Base-by-base conservation (phyloP, 2,329 filamentous ascomycete genomes). In the Thielaviopsis cerberus region DNA sequence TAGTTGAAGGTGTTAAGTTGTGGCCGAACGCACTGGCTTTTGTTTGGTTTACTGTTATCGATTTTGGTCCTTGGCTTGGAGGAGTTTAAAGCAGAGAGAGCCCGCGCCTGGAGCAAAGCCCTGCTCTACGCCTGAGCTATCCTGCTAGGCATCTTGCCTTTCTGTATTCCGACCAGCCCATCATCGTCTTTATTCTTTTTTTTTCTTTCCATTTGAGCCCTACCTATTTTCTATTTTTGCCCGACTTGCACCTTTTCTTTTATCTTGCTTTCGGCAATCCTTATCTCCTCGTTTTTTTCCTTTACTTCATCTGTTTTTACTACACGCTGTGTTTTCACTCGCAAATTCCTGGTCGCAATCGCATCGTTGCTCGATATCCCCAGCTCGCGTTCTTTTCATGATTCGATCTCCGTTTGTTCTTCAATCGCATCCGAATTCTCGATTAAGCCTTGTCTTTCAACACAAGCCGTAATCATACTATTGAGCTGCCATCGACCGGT, bases 91-190 rank as follows among this genome's bases (percentile, higher is more conserved):
- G 56, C 51, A 30, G 41, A 56, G 51, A 57, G 51, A 51, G 56
- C 56, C 56, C 53, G 56, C 56, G 51, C 55, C 51, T 57, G 51
- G 56, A 53, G 56, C 56, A 53, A 57, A 57, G 30, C 56, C 55
- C 54, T 57, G 56, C 56, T 57, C 56, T 57, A 45, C 37, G 54
- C 50, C 56, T 57, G 51, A 57, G 56, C 56, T 57, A 48, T 57
- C 51, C 56, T 57, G 56, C 41, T 56, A 30, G 51, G 25, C 41
- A 56, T 51, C 30, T 37, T n/a, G 22, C 41, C 25, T 48, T 55
- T 48, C 37, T 48, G n/a, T n/a, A 55, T 17, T 51, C 50, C 27
- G 24, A 55, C 37, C 41, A 20, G 30, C 41, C 23, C 37, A 50
- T 41, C 53, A 41, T 24, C 24, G 22, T 20, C 34, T 55, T 25